Evolutionary conservation across 2,329 filamentous ascomycete species (phyloP).

Genomic region (Metarhizium sp.): DNA sequence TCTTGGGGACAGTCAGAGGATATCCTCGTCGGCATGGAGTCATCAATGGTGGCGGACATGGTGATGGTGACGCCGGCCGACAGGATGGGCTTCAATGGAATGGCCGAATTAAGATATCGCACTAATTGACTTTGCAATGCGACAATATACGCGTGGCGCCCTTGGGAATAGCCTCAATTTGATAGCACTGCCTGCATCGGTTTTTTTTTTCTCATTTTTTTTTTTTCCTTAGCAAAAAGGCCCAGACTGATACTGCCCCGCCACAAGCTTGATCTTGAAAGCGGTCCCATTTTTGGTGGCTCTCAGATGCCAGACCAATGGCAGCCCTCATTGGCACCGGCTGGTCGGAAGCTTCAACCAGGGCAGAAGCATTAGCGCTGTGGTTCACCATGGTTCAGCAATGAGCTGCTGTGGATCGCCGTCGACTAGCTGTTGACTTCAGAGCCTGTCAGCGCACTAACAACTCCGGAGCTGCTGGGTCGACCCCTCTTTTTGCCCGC

Average conservation of each 20-base stretch:
- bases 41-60: conserved; percentile 26
- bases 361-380: neutral
- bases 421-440: too few relatives aligned
- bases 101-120: neutral
- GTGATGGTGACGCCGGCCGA: neutral
- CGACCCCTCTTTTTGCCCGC: neutral
- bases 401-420: neutral
- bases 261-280: too few relatives aligned
- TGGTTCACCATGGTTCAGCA: neutral
- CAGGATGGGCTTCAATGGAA: too few relatives aligned
- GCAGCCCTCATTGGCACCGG: neutral
- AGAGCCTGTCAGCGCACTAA: neutral
- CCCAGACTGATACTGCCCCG: neutral
- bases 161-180: neutral
- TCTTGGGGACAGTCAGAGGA: conserved; percentile 41
- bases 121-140: too few relatives aligned
- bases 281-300: too few relatives aligned
- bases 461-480: neutral
- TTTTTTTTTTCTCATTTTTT: too few relatives aligned
- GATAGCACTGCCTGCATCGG: neutral
- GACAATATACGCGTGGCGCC: too few relatives aligned
- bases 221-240: neutral
- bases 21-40: conserved; percentile 44
- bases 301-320: too few relatives aligned
- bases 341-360: neutral